Evolutionary conservation across 768 basidiomycete genomes (phyloP).

Genomic region (Termitomyces sp.): DNA sequence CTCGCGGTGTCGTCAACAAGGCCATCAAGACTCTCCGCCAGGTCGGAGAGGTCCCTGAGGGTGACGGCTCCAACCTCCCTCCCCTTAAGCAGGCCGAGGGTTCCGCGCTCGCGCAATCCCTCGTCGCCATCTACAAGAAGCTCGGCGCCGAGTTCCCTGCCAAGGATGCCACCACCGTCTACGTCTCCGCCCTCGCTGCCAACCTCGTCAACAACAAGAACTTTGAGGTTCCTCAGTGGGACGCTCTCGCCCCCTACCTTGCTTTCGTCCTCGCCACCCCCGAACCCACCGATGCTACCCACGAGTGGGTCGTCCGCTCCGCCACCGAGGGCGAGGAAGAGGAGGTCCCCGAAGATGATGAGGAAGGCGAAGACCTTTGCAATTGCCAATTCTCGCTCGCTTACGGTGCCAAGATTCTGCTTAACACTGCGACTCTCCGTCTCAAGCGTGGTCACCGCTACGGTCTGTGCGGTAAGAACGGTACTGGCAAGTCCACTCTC

Average conservation of each 20-base stretch:
- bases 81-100: constrained; percentile 77
- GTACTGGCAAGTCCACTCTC: constrained; percentile 95
- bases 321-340: constrained; percentile 75
- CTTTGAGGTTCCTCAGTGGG: constrained; percentile 90
- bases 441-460: constrained; percentile 99
- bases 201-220: constrained; percentile 88
- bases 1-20: constrained; percentile 85
- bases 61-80: constrained; percentile 90
- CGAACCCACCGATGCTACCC: constrained; percentile 62
- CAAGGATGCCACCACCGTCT: constrained; percentile 57
- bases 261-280: constrained; percentile 59
- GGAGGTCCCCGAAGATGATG: constrained; percentile 79
- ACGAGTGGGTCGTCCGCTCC: constrained; percentile 89
- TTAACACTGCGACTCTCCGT: constrained; percentile 94
- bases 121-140: constrained; percentile 86
- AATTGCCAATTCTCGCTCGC: constrained; percentile 99
- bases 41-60: constrained; percentile 86
- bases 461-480: constrained; percentile 97
- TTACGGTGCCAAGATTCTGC: constrained; percentile 97
- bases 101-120: constrained; percentile 57
- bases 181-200: constrained; percentile 76
- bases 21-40: constrained; percentile 96
- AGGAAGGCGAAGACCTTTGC: constrained; percentile 98
- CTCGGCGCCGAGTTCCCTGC: constrained; percentile 53
- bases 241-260: constrained; percentile 73